Conservation (phyloP, 1,284 basidiomycete genomes). For the Puccinia novopanici region DNA sequence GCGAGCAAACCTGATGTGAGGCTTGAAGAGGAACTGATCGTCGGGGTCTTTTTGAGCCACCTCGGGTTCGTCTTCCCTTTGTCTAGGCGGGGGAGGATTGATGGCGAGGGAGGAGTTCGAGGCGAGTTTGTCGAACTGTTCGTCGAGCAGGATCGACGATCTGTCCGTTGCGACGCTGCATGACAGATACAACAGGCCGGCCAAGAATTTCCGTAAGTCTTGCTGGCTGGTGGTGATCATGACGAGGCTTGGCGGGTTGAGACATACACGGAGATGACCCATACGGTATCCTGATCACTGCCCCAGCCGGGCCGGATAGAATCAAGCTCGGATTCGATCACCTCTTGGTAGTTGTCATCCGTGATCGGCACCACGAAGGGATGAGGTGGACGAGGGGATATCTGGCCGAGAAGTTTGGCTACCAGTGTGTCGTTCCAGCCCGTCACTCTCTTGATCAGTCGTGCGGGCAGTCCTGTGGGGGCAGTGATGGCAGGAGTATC, state of each 20-base stretch:
- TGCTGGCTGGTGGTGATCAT: not conserved
- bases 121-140: constrained; percentile 40
- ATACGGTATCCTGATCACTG: constrained; percentile 40
- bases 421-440: constrained; percentile 44
- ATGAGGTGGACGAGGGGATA: constrained; percentile 35
- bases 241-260: not conserved
- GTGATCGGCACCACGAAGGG: constrained; percentile 42
- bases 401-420: constrained; percentile 41
- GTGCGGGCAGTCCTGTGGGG: constrained; percentile 30
- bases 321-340: constrained; percentile 44
- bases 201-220: not conserved
- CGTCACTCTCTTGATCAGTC: constrained; percentile 38
- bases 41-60: constrained; percentile 20
- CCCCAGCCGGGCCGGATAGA: constrained; percentile 42
- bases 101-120: constrained; percentile 42
- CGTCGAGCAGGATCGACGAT: constrained; percentile 41
- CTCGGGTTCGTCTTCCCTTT: constrained; percentile 36
- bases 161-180: constrained; percentile 39
- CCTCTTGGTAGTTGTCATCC: constrained; percentile 40
- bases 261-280: constrained; percentile 43
- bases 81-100: constrained; percentile 32
- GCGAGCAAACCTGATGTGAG: constrained; percentile 40
- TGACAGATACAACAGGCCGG: not conserved
- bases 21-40: constrained; percentile 33
- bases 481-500: too few relatives aligned